Conservation (phyloP, 2,329 filamentous ascomycete genomes). For the Pyrenophora graminea region DNA sequence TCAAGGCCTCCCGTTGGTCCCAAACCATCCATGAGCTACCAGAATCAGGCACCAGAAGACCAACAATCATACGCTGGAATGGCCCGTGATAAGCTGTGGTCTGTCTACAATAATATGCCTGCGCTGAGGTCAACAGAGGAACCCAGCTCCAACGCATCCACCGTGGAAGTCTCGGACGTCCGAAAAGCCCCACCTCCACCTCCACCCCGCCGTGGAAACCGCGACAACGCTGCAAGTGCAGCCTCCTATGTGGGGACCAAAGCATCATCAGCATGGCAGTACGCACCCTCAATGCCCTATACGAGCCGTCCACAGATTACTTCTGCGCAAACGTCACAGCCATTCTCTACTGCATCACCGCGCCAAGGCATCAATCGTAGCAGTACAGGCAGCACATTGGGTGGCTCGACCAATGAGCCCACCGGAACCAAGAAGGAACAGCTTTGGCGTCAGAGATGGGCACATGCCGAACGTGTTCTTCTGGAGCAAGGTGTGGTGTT, state of each 20-base stretch:
- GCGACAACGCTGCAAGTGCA: constrained; percentile 45
- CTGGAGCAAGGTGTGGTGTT: constrained; percentile 68
- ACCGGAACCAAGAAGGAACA: constrained; percentile 69
- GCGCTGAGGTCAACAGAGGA: constrained; percentile 35
- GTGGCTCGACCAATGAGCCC: constrained; percentile 26
- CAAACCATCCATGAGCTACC: constrained; percentile 30
- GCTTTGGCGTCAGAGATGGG: constrained; percentile 71
- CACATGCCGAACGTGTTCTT: constrained; percentile 66
- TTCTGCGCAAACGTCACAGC: constrained; percentile 25
- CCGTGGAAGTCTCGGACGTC: constrained; percentile 13
- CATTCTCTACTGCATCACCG: constrained; percentile 32
- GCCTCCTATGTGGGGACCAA: constrained; percentile 47
- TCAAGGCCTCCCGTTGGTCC: constrained; percentile 35
- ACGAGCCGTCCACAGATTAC: constrained; percentile 28
- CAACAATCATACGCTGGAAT: constrained; percentile 43
- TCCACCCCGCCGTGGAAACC: constrained; percentile 43
- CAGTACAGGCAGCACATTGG: constrained; percentile 32
- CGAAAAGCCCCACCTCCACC: constrained; percentile 40
- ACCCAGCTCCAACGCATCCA: constrained; percentile 12
- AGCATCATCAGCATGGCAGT: constrained; percentile 41
- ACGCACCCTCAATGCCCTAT: constrained; percentile 38
- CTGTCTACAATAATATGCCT: constrained; percentile 48
- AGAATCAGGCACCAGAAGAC: constrained; percentile 19
- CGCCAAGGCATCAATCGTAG: constrained; percentile 31
- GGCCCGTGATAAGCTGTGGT: constrained; percentile 46